phyloP scores from a whole-genome alignment of 2,329 filamentous ascomycete species.

The Alternaria conjuncta region DNA sequence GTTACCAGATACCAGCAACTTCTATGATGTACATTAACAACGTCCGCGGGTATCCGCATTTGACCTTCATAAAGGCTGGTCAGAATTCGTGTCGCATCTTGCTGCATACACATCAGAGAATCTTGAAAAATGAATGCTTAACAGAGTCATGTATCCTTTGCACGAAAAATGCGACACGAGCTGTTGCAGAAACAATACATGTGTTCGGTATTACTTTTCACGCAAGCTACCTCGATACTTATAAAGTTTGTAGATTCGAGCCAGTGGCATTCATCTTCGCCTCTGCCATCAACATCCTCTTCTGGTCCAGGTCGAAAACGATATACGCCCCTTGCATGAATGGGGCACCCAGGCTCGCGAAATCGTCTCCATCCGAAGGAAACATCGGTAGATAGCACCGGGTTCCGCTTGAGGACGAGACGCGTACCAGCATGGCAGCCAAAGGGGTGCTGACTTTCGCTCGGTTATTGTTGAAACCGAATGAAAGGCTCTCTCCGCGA shows the following conservation, averaged over 20 bases:
- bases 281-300: not conserved
- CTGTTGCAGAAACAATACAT: not conserved
- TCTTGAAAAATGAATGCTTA: rapidly evolving
- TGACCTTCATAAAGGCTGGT: not conserved
- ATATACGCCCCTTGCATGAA: not conserved
- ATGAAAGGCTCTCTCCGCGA: not conserved
- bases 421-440: not conserved
- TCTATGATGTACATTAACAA: not conserved
- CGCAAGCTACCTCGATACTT: not conserved
- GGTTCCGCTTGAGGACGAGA: not conserved
- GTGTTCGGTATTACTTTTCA: not conserved
- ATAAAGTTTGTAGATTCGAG: not conserved
- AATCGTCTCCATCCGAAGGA: not conserved
- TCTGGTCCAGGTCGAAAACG: not conserved
- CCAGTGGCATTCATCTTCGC: not conserved
- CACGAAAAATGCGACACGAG: not conserved
- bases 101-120: not conserved
- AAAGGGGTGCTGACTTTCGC: not conserved
- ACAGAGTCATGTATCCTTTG: not conserved
- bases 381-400: not conserved
- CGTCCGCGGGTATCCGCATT: not conserved
- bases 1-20: not conserved
- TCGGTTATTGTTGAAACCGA: not conserved
- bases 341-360: not conserved
- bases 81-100: not conserved